Evolutionary conservation across 179 eudicot species (phyloP).

Genomic region (Amaranthus tricolor): DNA sequence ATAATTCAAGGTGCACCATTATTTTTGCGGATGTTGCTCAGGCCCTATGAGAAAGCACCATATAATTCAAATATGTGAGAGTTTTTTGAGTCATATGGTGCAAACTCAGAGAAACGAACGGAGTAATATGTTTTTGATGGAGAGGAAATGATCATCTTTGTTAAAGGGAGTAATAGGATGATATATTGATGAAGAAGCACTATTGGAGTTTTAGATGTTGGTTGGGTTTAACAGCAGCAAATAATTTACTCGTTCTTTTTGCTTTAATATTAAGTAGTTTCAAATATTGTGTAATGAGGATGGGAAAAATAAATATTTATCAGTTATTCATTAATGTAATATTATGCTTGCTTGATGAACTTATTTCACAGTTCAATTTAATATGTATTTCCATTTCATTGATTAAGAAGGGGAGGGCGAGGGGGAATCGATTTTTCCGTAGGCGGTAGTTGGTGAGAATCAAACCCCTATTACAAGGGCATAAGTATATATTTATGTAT

Average conservation of each 20-base stretch:
- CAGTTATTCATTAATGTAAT: not conserved
- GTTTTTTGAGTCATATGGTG: too few species aligned
- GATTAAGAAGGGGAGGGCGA: too few species aligned
- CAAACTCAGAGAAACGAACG: too few species aligned
- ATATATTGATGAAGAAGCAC: not conserved
- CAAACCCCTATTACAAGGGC: too few species aligned
- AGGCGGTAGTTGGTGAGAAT: too few species aligned
- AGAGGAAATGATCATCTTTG: conserved; percentile 7
- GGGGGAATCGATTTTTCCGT: too few species aligned
- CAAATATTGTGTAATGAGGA: conserved; percentile 9
- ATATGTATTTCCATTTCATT: too few species aligned
- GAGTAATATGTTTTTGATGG: conserved; percentile 11
- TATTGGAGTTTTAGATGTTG: conserved; percentile 8
- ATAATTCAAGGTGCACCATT: not conserved
- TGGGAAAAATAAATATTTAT: conserved; percentile 1
- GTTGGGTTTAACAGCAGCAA: conserved; percentile 5
- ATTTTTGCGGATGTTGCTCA: conserved; percentile 16
- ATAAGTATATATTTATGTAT: too few species aligned
- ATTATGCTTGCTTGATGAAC: conserved; percentile 5
- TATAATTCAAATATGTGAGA: too few species aligned
- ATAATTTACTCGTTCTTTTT: conserved; percentile 4
- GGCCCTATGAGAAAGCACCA: too few species aligned
- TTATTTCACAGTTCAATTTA: too few species aligned
- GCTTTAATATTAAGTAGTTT: conserved; percentile 9
- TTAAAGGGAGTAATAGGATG: not conserved